These are phyloP conservation scores for Diaporthe citriasiana DNA, from an alignment of 2,329 filamentous ascomycete genomes.

Conservation along the genomic window DNA sequence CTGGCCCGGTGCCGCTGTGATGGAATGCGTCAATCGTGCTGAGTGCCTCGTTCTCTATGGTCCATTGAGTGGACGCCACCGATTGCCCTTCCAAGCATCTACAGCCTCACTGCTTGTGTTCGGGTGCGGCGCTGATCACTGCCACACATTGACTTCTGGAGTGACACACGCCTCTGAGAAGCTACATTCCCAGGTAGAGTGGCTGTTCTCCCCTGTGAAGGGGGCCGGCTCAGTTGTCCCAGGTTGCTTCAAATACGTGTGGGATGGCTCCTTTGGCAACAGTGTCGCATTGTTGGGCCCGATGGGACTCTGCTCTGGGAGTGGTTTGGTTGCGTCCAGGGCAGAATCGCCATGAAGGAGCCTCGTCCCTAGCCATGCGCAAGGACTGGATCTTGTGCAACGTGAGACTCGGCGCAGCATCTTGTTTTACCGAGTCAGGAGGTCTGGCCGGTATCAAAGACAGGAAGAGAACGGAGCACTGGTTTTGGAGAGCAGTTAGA, in stretches of 20 bases:
- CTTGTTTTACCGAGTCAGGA: constrained; percentile 17
- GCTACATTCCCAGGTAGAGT: background rate
- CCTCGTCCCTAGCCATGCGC: background rate
- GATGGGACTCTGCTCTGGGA: background rate
- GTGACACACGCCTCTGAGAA: background rate
- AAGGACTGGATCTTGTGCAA: constrained; percentile 2
- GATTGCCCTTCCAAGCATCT: too few species aligned
- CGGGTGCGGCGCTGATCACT: background rate
- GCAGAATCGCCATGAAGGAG: background rate
- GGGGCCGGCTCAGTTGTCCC: background rate
- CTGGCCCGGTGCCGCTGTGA: background rate
- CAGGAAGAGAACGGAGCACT: background rate
- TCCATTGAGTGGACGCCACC: background rate
- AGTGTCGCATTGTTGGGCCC: background rate
- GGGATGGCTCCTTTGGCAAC: background rate
- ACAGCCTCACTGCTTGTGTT: constrained; percentile 9
- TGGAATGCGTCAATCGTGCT: background rate
- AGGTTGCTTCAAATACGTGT: background rate
- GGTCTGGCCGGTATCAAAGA: background rate
- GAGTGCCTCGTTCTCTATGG: background rate
- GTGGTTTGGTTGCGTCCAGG: background rate
- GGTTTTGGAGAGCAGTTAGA: background rate
- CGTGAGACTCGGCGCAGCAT: constrained; percentile 19
- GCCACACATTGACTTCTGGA: background rate
- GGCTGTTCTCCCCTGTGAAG: background rate